Conservation (phyloP, 225 moss, liverwort and hornwort species). For the Pleurozium schreberi region DNA sequence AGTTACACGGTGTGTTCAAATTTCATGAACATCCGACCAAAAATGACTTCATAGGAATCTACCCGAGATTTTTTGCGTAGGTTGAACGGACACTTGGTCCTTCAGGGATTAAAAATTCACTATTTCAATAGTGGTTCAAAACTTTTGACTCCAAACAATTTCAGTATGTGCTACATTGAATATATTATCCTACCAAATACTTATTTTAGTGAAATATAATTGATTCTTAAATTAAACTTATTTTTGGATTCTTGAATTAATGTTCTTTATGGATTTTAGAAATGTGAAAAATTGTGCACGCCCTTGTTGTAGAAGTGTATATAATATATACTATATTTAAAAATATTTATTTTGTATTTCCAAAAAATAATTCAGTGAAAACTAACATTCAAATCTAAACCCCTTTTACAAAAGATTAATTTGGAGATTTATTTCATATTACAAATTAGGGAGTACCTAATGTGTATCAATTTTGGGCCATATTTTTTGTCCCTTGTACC, state of each 20-base stretch:
- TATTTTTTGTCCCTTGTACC: fast-evolving
- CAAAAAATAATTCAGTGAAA: neutral
- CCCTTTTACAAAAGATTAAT: neutral
- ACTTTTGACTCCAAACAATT: neutral
- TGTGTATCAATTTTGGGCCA: fast-evolving
- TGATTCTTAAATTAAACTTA: neutral
- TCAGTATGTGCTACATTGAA: neutral
- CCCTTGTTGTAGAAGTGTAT: fast-evolving
- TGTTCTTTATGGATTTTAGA: no score
- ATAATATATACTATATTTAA: fast-evolving
- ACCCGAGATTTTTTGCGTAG: no score
- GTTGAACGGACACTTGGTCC: no score
- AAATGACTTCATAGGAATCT: no score
- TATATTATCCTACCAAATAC: neutral
- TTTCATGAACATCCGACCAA: no score
- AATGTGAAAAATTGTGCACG: neutral
- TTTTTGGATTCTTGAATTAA: neutral
- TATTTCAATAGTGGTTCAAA: neutral
- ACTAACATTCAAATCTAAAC: no score
- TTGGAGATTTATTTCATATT: neutral
- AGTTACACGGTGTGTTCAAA: no score
- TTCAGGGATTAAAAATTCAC: neutral
- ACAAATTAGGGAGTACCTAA: fast-evolving
- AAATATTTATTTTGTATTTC: neutral
- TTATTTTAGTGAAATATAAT: neutral